Percentiles rank a stretch among this genome's conserved stretches.
Conservation (phyloP, 805 yeast species). For the Starmerella geochares region DNA sequence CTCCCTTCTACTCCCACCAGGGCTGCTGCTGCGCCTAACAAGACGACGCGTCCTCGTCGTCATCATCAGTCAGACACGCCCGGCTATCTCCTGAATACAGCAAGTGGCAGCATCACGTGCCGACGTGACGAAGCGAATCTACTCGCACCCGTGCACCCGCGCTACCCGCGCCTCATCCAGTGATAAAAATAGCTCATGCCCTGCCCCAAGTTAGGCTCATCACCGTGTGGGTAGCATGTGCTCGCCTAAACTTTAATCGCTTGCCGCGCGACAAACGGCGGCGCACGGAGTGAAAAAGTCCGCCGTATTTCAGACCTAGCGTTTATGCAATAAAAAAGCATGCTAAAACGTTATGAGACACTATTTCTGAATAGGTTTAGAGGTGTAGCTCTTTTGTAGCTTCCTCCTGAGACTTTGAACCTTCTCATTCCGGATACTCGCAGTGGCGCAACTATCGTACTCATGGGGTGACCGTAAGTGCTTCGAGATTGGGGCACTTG, state of each 20-base stretch:
- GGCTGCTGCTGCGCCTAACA: no score
- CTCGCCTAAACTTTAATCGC: not conserved
- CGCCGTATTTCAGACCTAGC: not conserved
- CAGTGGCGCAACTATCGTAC: conserved; percentile 1
- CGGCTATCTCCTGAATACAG: no score
- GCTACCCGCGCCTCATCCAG: not conserved
- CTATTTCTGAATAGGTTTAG: no score
- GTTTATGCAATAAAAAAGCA: not conserved
- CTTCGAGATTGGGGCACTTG: conserved; percentile 7
- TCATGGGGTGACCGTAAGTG: not conserved
- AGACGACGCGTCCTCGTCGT: no score
- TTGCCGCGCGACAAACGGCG: not conserved
- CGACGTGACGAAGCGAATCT: not conserved
- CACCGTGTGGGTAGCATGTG: not conserved
- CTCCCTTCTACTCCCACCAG: no score
- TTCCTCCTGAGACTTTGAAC: not conserved
- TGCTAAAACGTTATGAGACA: no score
- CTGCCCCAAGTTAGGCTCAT: not conserved
- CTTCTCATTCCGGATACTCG: not conserved
- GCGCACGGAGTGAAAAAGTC: not conserved
- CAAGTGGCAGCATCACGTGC: not conserved
- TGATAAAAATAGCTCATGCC: not conserved
- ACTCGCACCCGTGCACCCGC: not conserved
- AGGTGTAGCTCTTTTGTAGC: not conserved
- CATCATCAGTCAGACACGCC: no score